Base-by-base conservation (phyloP, 2,329 filamentous ascomycete species). In the Epichloe amarillans region DNA sequence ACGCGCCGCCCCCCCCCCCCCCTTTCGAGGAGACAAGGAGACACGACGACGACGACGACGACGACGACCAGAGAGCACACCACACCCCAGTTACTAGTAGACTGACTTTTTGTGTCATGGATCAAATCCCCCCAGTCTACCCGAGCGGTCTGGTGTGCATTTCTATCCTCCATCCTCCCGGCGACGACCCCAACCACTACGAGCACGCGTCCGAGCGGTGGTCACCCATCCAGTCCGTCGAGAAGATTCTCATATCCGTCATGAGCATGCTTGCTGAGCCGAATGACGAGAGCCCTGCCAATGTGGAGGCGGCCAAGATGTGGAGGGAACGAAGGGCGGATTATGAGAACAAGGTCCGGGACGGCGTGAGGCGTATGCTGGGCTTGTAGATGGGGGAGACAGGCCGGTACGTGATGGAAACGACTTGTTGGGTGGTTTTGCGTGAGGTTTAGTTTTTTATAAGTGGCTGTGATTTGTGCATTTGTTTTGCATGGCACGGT, bases 241-340 rank as follows among this genome's bases (percentile, higher is more conserved):
- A 97, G 72, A 97, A 96, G 75, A 97, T 97, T 59, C 75, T 97
- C 58, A 89, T 97, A 52, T 89, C 83, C 46, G 91, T 97, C 54
- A 97, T 97, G 85, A 95, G 88, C 69, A 97, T 97, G 90, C 79
- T 97, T 44, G 90, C 90, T 1, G 90, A 95, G 70, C 90, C 91
- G 53, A 97, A 97, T 68, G 91, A 97, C 64, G 91, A 97, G 76
- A 93, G 86, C 57, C 91, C 91, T 0, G 91, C 91, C 52, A 97
- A 97, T 64, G 86, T 97, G 41, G 91, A 97, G 71, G 91, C 91
- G 1, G 91, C 90, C 52, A 88, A 93, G 72, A 88, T 95, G 85
- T 97, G 91, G 90, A 79, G 91, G 55, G 90, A 96, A 61, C 75
- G 83, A 55, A 79, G 89, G 57, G 63, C 71, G 19, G 87, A 94